A percentile compares a stretch with the other conserved stretches of the same genome.
These are phyloP conservation scores for Hypericum androsaemum DNA, from an alignment of 345 rosid genomes.

Conservation along the genomic window DNA sequence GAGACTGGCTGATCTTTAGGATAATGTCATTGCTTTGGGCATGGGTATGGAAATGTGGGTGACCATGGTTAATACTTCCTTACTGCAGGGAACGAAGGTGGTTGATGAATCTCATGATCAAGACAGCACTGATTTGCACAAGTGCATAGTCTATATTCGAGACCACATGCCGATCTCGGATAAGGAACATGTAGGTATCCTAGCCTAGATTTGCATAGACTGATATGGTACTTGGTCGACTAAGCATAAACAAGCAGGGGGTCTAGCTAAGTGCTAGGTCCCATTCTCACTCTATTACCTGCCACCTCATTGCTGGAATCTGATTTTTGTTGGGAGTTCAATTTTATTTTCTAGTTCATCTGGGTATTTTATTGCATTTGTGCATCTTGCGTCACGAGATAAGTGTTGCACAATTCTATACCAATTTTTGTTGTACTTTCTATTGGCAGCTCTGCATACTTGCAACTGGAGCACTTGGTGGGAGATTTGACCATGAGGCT, in stretches of 20 bases:
- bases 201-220: neutral
- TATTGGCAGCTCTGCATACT: conserved; percentile 68
- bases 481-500: conserved; percentile 90
- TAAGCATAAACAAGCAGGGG: too few species aligned
- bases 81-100: conserved; percentile 66
- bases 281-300: too few species aligned
- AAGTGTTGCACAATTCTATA: too few species aligned
- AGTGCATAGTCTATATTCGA: conserved; percentile 51
- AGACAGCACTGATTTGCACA: conserved; percentile 92
- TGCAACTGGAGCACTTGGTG: conserved; percentile 92
- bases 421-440: too few species aligned
- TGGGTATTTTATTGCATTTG: too few species aligned
- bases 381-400: too few species aligned
- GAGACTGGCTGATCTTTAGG: too few species aligned
- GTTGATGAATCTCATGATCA: conserved; percentile 80
- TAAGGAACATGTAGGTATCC: conserved; percentile 41
- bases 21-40: too few species aligned
- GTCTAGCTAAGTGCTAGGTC: too few species aligned
- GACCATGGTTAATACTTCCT: conserved; percentile 8
- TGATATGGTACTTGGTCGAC: neutral
- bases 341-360: too few species aligned
- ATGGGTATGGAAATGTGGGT: neutral
- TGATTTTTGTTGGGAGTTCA: too few species aligned
- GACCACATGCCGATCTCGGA: conserved; percentile 36
- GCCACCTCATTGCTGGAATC: too few species aligned